These are phyloP conservation scores for Salix exigua DNA, from an alignment of 345 rosid genomes.

Conservation along the genomic window DNA sequence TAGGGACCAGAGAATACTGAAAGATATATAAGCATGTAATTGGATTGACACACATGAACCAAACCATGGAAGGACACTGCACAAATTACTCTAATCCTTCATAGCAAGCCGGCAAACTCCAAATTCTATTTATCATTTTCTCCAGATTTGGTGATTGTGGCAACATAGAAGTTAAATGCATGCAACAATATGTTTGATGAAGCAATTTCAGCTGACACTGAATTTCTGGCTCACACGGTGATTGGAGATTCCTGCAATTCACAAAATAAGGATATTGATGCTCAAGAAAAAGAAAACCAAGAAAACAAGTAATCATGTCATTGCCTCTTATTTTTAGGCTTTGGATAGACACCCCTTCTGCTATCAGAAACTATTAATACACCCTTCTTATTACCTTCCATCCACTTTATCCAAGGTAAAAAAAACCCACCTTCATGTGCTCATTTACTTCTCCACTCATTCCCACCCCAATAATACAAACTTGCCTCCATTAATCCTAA, in stretches of 20 bases:
- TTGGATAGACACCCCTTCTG: too few species aligned
- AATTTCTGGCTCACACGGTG: constrained; percentile 46
- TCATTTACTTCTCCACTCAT: too few species aligned
- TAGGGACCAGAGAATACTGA: constrained; percentile 35
- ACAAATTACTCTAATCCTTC: constrained; percentile 11
- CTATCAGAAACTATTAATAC: too few species aligned
- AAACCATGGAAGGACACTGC: constrained; percentile 23
- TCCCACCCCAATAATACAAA: too few species aligned
- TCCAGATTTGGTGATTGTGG: background rate
- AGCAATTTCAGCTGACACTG: background rate
- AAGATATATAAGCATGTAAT: background rate
- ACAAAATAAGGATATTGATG: background rate
- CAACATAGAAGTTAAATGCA: constrained; percentile 10
- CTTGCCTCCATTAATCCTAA: too few species aligned
- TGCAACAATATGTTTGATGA: background rate
- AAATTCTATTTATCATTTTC: background rate
- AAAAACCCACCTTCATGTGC: too few species aligned
- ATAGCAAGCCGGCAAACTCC: constrained; percentile 12
- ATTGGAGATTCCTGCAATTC: constrained; percentile 68
- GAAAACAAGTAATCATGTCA: too few species aligned
- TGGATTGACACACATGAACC: constrained; percentile 11
- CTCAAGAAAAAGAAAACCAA: too few species aligned
- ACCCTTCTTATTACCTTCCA: too few species aligned
- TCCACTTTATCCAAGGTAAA: too few species aligned
- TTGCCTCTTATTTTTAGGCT: too few species aligned